Percentiles rank a stretch among this genome's conserved stretches.
Evolutionary conservation across 495 filamentous ascomycete species (phyloP).

Genomic region (Penicillium soppii): DNA sequence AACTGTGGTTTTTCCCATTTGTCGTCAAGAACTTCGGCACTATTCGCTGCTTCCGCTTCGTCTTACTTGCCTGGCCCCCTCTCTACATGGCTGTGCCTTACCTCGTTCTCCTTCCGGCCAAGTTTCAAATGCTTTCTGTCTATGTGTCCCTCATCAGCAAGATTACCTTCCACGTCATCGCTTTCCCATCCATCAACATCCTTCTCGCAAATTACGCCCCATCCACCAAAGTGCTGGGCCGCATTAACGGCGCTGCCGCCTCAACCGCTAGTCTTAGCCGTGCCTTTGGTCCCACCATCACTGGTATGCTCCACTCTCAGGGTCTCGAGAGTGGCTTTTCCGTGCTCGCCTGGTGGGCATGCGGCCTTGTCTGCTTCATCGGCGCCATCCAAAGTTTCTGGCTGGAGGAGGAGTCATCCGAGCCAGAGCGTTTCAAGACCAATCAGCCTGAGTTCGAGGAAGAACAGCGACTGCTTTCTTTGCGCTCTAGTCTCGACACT

Average conservation of each 20-base stretch:
- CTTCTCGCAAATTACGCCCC: constrained; percentile 83
- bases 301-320: constrained; percentile 77
- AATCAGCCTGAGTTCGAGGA: constrained; percentile 29
- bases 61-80: constrained; percentile 79
- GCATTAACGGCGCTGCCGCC: constrained; percentile 90
- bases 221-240: constrained; percentile 74
- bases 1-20: constrained; percentile 78
- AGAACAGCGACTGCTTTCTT: constrained; percentile 41
- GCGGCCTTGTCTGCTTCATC: constrained; percentile 68
- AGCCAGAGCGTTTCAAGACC: constrained; percentile 29
- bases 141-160: constrained; percentile 80
- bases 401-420: constrained; percentile 47
- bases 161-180: constrained; percentile 79
- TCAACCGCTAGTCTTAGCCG: constrained; percentile 85
- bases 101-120: constrained; percentile 74
- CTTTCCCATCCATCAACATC: constrained; percentile 83
- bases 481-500: constrained; percentile 41
- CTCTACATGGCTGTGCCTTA: constrained; percentile 89
- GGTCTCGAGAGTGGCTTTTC: constrained; percentile 79
- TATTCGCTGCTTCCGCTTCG: constrained; percentile 74
- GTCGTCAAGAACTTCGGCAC: constrained; percentile 70
- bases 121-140: constrained; percentile 67
- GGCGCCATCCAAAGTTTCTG: constrained; percentile 63
- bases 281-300: constrained; percentile 84
- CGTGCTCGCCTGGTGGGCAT: constrained; percentile 90